These are phyloP conservation scores for Starmerella kuoi DNA, from an alignment of 805 yeast species.

Conservation along the genomic window DNA sequence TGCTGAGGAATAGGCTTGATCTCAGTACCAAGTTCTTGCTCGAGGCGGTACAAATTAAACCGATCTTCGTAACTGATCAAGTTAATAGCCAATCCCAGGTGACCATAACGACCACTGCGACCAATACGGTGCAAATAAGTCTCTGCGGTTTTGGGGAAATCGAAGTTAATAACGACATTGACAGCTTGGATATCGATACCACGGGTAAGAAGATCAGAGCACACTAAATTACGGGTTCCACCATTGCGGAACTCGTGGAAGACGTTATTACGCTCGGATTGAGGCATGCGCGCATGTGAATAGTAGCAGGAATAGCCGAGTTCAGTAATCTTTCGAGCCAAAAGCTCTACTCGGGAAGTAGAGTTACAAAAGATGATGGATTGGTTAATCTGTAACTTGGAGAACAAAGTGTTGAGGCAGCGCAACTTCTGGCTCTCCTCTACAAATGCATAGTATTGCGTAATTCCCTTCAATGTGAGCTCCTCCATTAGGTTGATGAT, in stretches of 20 bases:
- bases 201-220: conserved; percentile 91
- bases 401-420: conserved; percentile 86
- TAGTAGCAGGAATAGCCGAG: conserved; percentile 93
- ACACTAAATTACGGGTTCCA: conserved; percentile 89
- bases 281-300: conserved; percentile 96
- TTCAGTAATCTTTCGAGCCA: conserved; percentile 93
- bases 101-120: conserved; percentile 98
- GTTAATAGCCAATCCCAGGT: conserved; percentile 93
- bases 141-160: conserved; percentile 96
- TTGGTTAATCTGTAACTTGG: conserved; percentile 90
- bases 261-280: conserved; percentile 90
- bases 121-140: conserved; percentile 97
- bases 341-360: conserved; percentile 85
- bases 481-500: conserved; percentile 97
- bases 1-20: conserved; percentile 93
- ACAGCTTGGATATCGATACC: conserved; percentile 99
- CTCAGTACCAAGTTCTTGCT: conserved; percentile 94
- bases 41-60: conserved; percentile 83
- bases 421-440: conserved; percentile 94
- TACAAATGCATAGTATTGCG: conserved; percentile 96
- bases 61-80: conserved; percentile 95
- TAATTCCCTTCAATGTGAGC: conserved; percentile 86
- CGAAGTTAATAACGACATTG: conserved; percentile 93
- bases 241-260: conserved; percentile 99
- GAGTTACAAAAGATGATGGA: conserved; percentile 96